These are phyloP conservation scores for Lentinus polychrous DNA, from an alignment of 1,284 basidiomycete species.

Conservation along the genomic window DNA sequence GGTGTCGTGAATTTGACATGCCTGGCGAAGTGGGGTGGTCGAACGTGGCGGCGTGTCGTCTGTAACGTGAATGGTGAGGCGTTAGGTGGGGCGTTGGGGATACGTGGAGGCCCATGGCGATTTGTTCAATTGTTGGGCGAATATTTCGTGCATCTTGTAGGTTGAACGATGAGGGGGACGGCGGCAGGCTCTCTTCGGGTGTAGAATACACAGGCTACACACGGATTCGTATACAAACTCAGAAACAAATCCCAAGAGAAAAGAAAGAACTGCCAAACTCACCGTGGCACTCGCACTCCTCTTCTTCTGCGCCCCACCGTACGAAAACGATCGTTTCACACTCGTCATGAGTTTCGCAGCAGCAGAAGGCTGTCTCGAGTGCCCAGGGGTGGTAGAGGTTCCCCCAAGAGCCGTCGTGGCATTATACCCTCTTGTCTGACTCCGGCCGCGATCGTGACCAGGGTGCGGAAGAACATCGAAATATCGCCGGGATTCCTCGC, in stretches of 20 bases:
- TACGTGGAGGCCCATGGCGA: constrained; percentile 68
- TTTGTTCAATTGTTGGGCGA: constrained; percentile 65
- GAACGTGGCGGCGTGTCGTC: constrained; percentile 10
- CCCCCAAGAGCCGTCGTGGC: background rate
- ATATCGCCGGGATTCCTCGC: background rate
- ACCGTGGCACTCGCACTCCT: constrained; percentile 25
- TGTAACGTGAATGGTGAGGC: constrained; percentile 21
- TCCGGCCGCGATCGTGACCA: constrained; percentile 2
- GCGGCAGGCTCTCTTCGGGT: constrained; percentile 35
- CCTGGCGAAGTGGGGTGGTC: constrained; percentile 8
- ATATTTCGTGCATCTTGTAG: constrained; percentile 32
- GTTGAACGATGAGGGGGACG: constrained; percentile 32
- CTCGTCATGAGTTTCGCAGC: constrained; percentile 39
- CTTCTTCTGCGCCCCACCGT: constrained; percentile 24
- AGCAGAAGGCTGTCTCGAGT: constrained; percentile 12
- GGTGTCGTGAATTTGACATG: constrained; percentile 13
- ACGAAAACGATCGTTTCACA: constrained; percentile 33
- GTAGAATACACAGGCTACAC: constrained; percentile 43
- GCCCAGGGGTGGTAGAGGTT: constrained; percentile 11
- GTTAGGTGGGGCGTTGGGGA: constrained; percentile 66
- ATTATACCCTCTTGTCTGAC: background rate
- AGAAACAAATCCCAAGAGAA: constrained; percentile 1
- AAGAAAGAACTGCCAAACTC: constrained; percentile 13
- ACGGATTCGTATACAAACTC: constrained; percentile 9
- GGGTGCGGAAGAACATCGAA: background rate